phyloP scores from a whole-genome alignment of 108 stramenopile genomes.

The Cyclotella choctawhatcheeana region DNA sequence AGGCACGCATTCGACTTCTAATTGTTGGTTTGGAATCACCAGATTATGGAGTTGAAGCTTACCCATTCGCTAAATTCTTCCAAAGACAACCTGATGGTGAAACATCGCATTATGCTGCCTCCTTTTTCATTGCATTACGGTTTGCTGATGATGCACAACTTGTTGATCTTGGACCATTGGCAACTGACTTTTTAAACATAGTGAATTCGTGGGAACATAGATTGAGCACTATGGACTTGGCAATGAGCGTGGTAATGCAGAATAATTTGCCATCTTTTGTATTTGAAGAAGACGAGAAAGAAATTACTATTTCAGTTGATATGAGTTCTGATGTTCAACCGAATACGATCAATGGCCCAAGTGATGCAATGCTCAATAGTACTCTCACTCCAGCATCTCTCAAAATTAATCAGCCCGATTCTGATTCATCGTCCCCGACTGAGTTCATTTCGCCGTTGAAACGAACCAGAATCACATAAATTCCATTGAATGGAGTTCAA shows the following conservation, averaged over 20 bases:
- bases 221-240: constrained; percentile 72
- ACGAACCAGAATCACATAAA: constrained; percentile 19
- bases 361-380: background rate
- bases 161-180: constrained; percentile 58
- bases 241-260: constrained; percentile 53
- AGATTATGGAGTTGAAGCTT: constrained; percentile 51
- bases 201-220: constrained; percentile 77
- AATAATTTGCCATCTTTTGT: constrained; percentile 64
- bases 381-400: constrained; percentile 1
- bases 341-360: background rate
- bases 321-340: background rate
- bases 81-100: constrained; percentile 46
- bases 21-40: constrained; percentile 68
- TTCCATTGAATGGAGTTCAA: too few species aligned
- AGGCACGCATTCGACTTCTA: constrained; percentile 72
- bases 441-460: constrained; percentile 29
- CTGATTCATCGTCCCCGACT: constrained; percentile 6
- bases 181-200: constrained; percentile 62
- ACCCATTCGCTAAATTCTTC: constrained; percentile 73
- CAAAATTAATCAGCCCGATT: constrained; percentile 6
- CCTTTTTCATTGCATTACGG: constrained; percentile 73
- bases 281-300: constrained; percentile 4
- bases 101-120: constrained; percentile 23
- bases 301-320: too few species aligned
- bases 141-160: constrained; percentile 58